Base-by-base conservation (phyloP, 2,329 filamentous ascomycete species). In the Ramularia collo-cygni region DNA sequence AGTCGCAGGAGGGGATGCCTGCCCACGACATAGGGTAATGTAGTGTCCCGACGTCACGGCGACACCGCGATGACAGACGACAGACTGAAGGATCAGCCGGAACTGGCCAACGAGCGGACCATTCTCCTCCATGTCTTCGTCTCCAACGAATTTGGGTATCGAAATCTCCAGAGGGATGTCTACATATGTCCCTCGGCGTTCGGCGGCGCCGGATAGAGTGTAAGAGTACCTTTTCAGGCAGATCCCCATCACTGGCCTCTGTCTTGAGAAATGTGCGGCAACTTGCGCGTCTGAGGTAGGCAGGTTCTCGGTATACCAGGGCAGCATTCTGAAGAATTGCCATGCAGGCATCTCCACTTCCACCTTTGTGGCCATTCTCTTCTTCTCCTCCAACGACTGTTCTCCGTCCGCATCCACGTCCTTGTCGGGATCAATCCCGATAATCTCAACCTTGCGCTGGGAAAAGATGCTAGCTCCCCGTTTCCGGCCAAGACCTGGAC, bases 311-410 rank as follows among this genome's bases (percentile, higher is more conserved):
- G 86, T 87, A 59, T 94, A 88, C 89, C 89, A 95, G 18, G 89
- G 89, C 54, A 95, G 87, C 17, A 96, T 69, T 56, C 85, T 87
- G 65, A 95, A 96, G 58, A 96, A 95, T 56, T 95, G 90, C 88
- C 89, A 96, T 2, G 92, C 92, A 27, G 90, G 90, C 69, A 96
- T 95, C 43, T 90, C 81, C 10, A 96, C 84, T 54, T 94, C 89
- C 57, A 90, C 95, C 48, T 74, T 52, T 8, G 56, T 55, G 46
- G 55, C 56, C 43, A 58, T 42, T 40, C 58, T 55, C 26, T 57
- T 35, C 28, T 47, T 40, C 35, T 50, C 46, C 30, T 35, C 31
- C 35, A 57, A 47, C 30, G 32, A 27, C 9, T 38, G 28, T 8
- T 40, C 35, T 8, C 64, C 60, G 38, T 66, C 65, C 28, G 61